Percentiles rank a stretch among this genome's conserved stretches.
Conservation (phyloP, 768 basidiomycete species). For the Grammothele lineata region DNA sequence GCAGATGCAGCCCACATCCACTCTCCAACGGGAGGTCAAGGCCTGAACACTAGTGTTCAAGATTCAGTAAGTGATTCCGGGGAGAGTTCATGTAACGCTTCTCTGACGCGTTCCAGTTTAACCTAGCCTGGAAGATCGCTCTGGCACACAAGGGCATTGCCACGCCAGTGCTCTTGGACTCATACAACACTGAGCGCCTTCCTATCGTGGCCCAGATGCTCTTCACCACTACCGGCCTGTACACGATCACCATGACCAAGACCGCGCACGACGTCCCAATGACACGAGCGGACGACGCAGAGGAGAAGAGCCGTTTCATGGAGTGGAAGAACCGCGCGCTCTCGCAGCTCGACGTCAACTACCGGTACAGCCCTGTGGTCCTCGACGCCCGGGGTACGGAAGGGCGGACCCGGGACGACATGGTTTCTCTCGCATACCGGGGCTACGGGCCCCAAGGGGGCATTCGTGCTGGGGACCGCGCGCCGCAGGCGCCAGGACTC, state of each 20-base stretch:
- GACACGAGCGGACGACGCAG: not conserved
- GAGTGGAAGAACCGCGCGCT: constrained; percentile 21
- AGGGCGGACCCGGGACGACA: constrained; percentile 13
- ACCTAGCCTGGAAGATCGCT: constrained; percentile 29
- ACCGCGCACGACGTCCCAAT: not conserved
- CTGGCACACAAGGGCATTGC: constrained; percentile 26
- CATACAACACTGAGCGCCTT: constrained; percentile 27
- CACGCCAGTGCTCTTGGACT: constrained; percentile 20
- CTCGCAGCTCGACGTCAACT: constrained; percentile 49
- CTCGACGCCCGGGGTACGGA: constrained; percentile 32
- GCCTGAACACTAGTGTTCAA: constrained; percentile 27
- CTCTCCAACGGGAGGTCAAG: constrained; percentile 39
- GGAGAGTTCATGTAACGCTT: no score
- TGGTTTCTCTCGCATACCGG: constrained; percentile 16
- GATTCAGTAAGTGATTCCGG: constrained; percentile 25
- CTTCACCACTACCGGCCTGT: constrained; percentile 16
- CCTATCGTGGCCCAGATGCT: constrained; percentile 28
- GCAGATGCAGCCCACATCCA: constrained; percentile 49
- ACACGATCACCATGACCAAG: not conserved
- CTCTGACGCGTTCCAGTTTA: constrained; percentile 16
- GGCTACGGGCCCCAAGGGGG: constrained; percentile 9
- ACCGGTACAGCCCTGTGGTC: constrained; percentile 46
- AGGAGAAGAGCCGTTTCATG: constrained; percentile 15
- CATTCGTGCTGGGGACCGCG: constrained; percentile 41
- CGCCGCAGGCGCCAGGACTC: constrained; percentile 39